Evolutionary conservation across 495 filamentous ascomycete genomes (phyloP).

Genomic region (Tuber magnatum): DNA sequence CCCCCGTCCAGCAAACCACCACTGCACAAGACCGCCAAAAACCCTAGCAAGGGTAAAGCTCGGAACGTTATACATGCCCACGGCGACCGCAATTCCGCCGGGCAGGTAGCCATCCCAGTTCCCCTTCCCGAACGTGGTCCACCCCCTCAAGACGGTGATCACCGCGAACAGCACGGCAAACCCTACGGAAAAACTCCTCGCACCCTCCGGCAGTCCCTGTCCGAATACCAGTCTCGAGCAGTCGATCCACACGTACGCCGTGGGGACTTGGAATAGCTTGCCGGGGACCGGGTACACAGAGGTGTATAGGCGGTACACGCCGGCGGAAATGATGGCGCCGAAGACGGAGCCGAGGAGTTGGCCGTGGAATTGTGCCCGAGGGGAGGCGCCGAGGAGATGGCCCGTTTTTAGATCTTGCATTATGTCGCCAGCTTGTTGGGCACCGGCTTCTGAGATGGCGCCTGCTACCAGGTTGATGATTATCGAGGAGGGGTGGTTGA

Average conservation of each 20-base stretch:
- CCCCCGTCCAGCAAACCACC: slow-evolving; percentile 62
- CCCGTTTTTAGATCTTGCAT: slow-evolving; percentile 99
- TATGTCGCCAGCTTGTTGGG: slow-evolving; percentile 90
- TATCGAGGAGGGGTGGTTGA: slow-evolving; percentile 67
- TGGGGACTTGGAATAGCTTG: slow-evolving; percentile 85
- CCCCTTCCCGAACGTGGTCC: slow-evolving; percentile 48
- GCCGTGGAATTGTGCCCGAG: slow-evolving; percentile 92
- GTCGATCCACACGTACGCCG: slow-evolving; percentile 93
- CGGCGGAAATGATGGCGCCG: slow-evolving; percentile 79
- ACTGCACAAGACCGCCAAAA: slow-evolving; percentile 74
- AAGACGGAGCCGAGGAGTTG: slow-evolving; percentile 84
- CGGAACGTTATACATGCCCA: slow-evolving; percentile 94
- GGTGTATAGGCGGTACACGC: slow-evolving; percentile 87
- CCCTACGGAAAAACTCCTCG: slow-evolving; percentile 64
- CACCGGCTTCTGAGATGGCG: slow-evolving; percentile 80
- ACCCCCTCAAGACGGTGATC: slow-evolving; percentile 56
- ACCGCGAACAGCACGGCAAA: slow-evolving; percentile 63
- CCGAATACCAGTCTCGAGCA: slow-evolving; percentile 92
- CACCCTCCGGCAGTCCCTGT: slow-evolving; percentile 75
- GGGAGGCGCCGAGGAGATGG: slow-evolving; percentile 81
- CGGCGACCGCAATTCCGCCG: slow-evolving; percentile 67
- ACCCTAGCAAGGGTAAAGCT: slow-evolving; percentile 88
- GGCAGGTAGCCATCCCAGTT: slow-evolving; percentile 61
- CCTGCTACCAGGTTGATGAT: slow-evolving; percentile 90
- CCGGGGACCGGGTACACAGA: slow-evolving; percentile 81